Base-by-base conservation (phyloP, 2,329 filamentous ascomycete genomes). In the Cercospora berteroae region DNA sequence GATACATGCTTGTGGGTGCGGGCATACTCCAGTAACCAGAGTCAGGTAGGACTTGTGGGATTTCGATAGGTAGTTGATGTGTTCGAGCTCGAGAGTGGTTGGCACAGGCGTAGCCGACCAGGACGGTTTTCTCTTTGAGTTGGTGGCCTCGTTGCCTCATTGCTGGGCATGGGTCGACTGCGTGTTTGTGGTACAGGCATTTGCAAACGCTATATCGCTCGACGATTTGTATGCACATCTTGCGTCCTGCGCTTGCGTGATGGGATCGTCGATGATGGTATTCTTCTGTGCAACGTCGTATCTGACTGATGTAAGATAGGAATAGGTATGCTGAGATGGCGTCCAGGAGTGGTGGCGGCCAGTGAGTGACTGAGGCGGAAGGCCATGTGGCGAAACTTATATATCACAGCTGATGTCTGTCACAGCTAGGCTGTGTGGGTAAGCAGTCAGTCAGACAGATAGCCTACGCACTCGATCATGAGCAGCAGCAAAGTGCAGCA, bases 101-200 rank as follows among this genome's bases (percentile, higher is more conserved):
- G 2, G 69, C 66, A 80, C 93, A 97, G 62, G 90, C 86, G 77
- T 95, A 95, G 61, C 93, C 94, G 25, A 97, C 93, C 20, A 92
- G 83, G 61, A 97, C 90, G 6, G 87, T 91, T 77, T 90, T 89
- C 75, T 91, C 89, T 72, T 92, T 87, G 66, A 94, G 82, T 56
- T 75, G 74, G 76, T 97, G 93, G 57, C 90, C 90, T 60, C 87
- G 86, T 67, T 90, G 88, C 68, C 90, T 91, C 77, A 93, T 92
- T 39, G 87, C 84, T 59, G 88, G 84, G 78, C 93, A 97, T 68
- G 91, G 90, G 76, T 97, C 93, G 74, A 97, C 85, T 58, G 91
- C 89, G 79, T 97, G 94, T 76, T 90, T 86, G 83, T 94, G 92
- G 84, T 97, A 96, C 74, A 94, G 85, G 81, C 93, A 97, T 71